phyloP scores from a whole-genome alignment of 225 moss, liverwort and hornwort species.

The Pseudoscleropodium purum region DNA sequence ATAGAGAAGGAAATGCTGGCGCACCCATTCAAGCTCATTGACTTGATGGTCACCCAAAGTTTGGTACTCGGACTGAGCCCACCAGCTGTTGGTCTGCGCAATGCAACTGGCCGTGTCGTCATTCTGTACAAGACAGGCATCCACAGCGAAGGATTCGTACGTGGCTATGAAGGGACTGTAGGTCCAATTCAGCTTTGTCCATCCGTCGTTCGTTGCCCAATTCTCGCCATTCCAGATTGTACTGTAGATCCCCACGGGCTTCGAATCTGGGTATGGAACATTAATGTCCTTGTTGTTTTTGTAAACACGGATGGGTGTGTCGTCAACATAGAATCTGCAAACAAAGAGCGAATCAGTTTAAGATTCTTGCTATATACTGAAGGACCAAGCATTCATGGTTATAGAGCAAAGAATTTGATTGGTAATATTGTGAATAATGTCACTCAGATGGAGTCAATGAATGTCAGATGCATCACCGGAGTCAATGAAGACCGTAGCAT shows the following conservation, averaged over 20 bases:
- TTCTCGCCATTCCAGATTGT: slow-evolving; percentile 53
- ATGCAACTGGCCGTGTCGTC: slow-evolving; percentile 25
- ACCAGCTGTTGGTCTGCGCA: slow-evolving; percentile 40
- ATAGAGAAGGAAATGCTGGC: slow-evolving; percentile 36
- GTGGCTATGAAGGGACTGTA: slow-evolving; percentile 32
- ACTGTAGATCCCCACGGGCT: slow-evolving; percentile 46
- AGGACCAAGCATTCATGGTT: not conserved
- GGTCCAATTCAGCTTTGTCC: slow-evolving; percentile 48
- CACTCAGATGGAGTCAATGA: too few species aligned
- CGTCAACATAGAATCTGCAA: slow-evolving; percentile 42
- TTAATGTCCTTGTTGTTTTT: slow-evolving; percentile 39
- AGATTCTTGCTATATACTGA: not conserved
- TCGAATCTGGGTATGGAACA: slow-evolving; percentile 25
- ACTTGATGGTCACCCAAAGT: slow-evolving; percentile 24
- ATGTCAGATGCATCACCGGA: too few species aligned
- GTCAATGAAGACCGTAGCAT: not conserved
- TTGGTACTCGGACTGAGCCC: slow-evolving; percentile 35
- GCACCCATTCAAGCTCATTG: slow-evolving; percentile 33
- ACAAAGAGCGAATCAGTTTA: not conserved
- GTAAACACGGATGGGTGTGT: slow-evolving; percentile 42
- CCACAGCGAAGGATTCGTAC: slow-evolving; percentile 29
- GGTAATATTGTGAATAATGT: too few species aligned
- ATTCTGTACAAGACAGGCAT: slow-evolving; percentile 24
- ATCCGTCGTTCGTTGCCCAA: slow-evolving; percentile 48
- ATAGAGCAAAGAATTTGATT: not conserved